phyloP scores from a whole-genome alignment of 1,284 basidiomycete genomes.

The Trametes versicolor region DNA sequence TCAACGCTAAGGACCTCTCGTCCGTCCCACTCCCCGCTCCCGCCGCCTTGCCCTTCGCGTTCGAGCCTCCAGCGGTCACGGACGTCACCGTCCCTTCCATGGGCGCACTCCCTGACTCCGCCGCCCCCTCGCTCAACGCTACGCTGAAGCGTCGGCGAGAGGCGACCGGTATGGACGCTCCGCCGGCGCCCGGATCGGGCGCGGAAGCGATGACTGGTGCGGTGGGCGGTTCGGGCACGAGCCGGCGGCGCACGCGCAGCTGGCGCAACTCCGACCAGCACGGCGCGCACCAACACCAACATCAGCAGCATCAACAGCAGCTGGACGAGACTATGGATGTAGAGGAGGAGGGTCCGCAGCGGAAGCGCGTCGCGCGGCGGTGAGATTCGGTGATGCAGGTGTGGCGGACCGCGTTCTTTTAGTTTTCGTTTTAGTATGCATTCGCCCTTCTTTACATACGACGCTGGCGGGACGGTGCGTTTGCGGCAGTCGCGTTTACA shows the following conservation, averaged over 20 bases:
- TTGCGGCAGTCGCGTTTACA: slow-evolving; percentile 1
- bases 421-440: not conserved
- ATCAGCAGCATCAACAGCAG: slow-evolving; percentile 17
- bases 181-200: slow-evolving; percentile 19
- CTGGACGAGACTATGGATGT: slow-evolving; percentile 49
- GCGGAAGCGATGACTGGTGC: slow-evolving; percentile 15
- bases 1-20: slow-evolving; percentile 34
- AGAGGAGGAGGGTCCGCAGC: slow-evolving; percentile 51
- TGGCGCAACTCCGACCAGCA: slow-evolving; percentile 38
- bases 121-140: slow-evolving; percentile 17
- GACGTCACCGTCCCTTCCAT: slow-evolving; percentile 23
- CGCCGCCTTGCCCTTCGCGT: slow-evolving; percentile 24
- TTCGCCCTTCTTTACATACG: slow-evolving; percentile 1
- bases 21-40: slow-evolving; percentile 21
- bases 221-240: slow-evolving; percentile 24
- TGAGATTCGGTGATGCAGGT: slow-evolving; percentile 26
- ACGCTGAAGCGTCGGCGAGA: slow-evolving; percentile 52
- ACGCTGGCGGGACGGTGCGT: not conserved
- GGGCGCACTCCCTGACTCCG: not conserved
- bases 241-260: slow-evolving; percentile 41
- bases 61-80: slow-evolving; percentile 24
- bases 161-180: slow-evolving; percentile 43
- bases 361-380: slow-evolving; percentile 49
- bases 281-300: slow-evolving; percentile 32
- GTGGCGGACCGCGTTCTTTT: not conserved